These are phyloP conservation scores for Durotheca rogersii DNA, from an alignment of 495 filamentous ascomycete species.

Conservation along the genomic window DNA sequence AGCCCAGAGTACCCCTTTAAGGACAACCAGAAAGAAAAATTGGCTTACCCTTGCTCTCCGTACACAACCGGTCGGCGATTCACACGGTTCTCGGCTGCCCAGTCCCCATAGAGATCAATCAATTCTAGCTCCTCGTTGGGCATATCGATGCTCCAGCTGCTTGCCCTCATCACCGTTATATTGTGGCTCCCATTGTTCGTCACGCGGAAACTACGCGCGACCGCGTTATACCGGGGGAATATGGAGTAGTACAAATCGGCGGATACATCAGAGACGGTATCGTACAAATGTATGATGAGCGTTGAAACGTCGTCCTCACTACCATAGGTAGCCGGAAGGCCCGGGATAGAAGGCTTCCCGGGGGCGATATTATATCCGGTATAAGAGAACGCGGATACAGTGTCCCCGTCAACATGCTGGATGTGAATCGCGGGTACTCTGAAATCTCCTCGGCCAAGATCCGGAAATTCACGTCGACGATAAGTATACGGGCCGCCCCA, in stretches of 20 bases:
- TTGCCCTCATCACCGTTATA: conserved; percentile 50
- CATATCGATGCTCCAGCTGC: conserved; percentile 55
- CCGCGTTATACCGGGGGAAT: conserved; percentile 53
- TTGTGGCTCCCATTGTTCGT: conserved; percentile 50
- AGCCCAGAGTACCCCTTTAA: conserved; percentile 32
- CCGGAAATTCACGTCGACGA: conserved; percentile 55
- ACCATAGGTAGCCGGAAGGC: conserved; percentile 54
- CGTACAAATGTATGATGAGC: conserved; percentile 51
- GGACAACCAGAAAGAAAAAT: not conserved
- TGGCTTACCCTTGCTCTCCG: conserved; percentile 33
- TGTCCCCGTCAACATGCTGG: conserved; percentile 50
- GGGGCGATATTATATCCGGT: conserved; percentile 44
- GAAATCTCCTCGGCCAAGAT: conserved; percentile 56
- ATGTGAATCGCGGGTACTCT: conserved; percentile 56
- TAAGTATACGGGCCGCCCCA: conserved; percentile 50
- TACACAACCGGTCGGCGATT: conserved; percentile 38
- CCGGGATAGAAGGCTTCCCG: conserved; percentile 50
- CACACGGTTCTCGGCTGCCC: conserved; percentile 48
- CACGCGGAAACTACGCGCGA: conserved; percentile 54
- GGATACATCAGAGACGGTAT: conserved; percentile 50
- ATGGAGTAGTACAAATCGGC: conserved; percentile 57
- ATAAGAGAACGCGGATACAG: conserved; percentile 52
- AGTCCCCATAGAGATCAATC: conserved; percentile 54
- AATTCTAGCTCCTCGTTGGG: conserved; percentile 57
- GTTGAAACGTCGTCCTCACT: conserved; percentile 51